These are phyloP conservation scores for Peronospora belbahrii DNA, from an alignment of 352 stramenopile species.

Conservation along the genomic window DNA sequence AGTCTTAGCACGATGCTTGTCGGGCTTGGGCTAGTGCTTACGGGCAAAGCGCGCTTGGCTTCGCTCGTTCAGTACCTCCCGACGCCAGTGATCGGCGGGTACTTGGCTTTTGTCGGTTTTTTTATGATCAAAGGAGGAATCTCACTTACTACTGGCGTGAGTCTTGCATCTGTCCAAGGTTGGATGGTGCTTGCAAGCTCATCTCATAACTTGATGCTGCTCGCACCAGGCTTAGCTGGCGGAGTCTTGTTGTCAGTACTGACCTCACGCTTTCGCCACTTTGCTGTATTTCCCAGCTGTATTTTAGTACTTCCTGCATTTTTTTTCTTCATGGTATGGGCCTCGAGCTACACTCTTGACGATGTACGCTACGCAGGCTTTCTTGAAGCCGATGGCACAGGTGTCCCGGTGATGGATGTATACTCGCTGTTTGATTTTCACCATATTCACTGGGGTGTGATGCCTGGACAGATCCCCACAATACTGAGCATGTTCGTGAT, in stretches of 20 bases:
- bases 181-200: conserved; percentile 59
- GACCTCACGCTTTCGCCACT: conserved; percentile 57
- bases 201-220: conserved; percentile 51
- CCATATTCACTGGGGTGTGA: conserved; percentile 69
- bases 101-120: conserved; percentile 95
- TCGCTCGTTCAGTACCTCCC: conserved; percentile 94
- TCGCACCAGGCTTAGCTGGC: conserved; percentile 63
- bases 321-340: conserved; percentile 86
- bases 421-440: conserved; percentile 67
- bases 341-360: conserved; percentile 64
- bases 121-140: conserved; percentile 91
- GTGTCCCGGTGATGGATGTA: conserved; percentile 32
- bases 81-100: conserved; percentile 92
- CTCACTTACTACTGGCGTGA: conserved; percentile 73
- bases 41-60: conserved; percentile 86
- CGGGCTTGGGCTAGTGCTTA: conserved; percentile 86
- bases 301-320: conserved; percentile 39
- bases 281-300: conserved; percentile 53
- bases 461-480: conserved; percentile 56
- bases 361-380: conserved; percentile 86
- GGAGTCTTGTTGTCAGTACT: conserved; percentile 68
- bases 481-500: conserved; percentile 92
- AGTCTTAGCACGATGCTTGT: conserved; percentile 85
- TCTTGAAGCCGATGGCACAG: conserved; percentile 39
- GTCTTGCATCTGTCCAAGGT: conserved; percentile 59